Evolutionary conservation across 169 alveolate species (phyloP), one percentile per base, ranked within the genome.

Genomic region (Cyclospora cayetanensis): DNA sequence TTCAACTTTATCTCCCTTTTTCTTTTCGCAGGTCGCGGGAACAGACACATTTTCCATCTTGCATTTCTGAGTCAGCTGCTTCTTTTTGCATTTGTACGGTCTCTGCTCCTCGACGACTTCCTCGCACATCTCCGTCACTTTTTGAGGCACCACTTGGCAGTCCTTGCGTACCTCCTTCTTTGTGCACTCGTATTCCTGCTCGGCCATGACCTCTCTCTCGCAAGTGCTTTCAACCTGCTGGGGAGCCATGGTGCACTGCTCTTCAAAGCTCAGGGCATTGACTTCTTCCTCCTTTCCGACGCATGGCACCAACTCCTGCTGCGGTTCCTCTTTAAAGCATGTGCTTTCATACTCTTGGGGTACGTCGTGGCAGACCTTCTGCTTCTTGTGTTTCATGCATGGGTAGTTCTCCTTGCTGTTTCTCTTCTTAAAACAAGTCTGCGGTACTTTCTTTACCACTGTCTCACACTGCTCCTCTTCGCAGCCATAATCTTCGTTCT

Each of bases 81-180:
- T 90, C 88, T 77, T 74, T 83, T 74, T 90, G 90, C 93, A 90
- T 29, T 74, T 77, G 90, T 90, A 90, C 5, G 90, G 87, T 42
- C 63, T 90, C 93, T 90, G 90, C 46, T 77, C 86, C 63, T 82
- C 90, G 31, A 90, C 93, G 68, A 90, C 63, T 42, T 83, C 82
- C 83, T 74, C 82, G 63, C 93, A 90, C 83, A 52, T 90, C 25
- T 74, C 90, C 12, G 76, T 74, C 37, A 74, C 74, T 53, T 77
- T 83, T 15, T 74, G 66, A 4, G 93, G 93, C 34, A 76, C 93
- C 18, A 80, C 90, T 22, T 80, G 76, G 90, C 90, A 80, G 90
- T 80, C 90, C 90, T 76, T 31, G 74, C 90, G 90, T 20, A 9
- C 55, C 22, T 90, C 86, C 9, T 60, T 29, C n/a, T 90, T 90